These are phyloP conservation scores for Starmerella potacharoeniae DNA, from an alignment of 805 yeast species.

Conservation along the genomic window DNA sequence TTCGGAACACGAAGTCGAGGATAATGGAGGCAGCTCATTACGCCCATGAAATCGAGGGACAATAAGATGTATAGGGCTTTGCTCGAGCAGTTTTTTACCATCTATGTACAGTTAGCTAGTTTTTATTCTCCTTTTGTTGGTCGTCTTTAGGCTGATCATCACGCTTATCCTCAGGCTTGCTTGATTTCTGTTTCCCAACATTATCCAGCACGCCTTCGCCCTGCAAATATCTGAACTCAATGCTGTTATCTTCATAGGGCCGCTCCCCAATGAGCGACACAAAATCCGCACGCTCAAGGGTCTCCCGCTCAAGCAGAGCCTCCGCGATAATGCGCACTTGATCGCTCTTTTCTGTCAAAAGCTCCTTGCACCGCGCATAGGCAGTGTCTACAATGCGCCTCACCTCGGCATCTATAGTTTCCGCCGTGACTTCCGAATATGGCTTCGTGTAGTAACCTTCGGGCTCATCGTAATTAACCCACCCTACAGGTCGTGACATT, in stretches of 20 bases:
- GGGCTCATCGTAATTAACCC: conserved; percentile 60
- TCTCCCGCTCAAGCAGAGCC: conserved; percentile 75
- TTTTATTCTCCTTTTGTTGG: not conserved
- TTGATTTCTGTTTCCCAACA: conserved; percentile 3
- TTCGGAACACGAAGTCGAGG: too few relatives aligned
- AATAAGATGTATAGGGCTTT: too few relatives aligned
- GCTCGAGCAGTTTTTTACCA: not conserved
- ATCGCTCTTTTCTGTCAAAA: conserved; percentile 56
- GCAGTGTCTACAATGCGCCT: conserved; percentile 66
- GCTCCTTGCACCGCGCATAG: conserved; percentile 54
- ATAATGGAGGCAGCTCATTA: too few relatives aligned
- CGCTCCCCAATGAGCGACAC: conserved; percentile 77
- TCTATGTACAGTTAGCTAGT: not conserved
- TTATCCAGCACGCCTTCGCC: conserved; percentile 23
- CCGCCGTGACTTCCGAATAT: conserved; percentile 78
- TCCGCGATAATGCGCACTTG: conserved; percentile 82
- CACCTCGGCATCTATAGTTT: conserved; percentile 71
- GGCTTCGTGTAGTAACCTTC: conserved; percentile 69
- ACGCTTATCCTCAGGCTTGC: not conserved
- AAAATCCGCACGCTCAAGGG: conserved; percentile 89
- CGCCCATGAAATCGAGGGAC: too few relatives aligned
- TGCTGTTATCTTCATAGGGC: conserved; percentile 46
- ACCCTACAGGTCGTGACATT: conserved; percentile 83
- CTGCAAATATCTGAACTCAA: conserved; percentile 24
- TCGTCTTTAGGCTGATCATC: not conserved